Evolutionary conservation across 805 yeast species (phyloP).

Genomic region (Candida oleophila): DNA sequence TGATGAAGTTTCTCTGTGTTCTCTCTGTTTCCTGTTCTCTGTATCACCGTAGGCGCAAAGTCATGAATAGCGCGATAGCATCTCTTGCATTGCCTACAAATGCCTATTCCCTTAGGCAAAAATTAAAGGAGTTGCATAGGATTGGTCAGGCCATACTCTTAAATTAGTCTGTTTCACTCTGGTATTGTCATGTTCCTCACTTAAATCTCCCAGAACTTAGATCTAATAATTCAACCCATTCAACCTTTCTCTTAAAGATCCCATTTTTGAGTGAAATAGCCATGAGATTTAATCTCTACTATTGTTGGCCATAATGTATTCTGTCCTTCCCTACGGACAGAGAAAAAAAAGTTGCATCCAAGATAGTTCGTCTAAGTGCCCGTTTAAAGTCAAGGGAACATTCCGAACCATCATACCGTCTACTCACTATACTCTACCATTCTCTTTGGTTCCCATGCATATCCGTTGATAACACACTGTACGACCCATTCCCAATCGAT

Average conservation of each 20-base stretch:
- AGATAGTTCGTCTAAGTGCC: neutral
- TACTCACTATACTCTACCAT: neutral
- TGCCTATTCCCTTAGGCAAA: too few species aligned
- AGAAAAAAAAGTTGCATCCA: too few species aligned
- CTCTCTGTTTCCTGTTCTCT: too few species aligned
- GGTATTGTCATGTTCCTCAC: neutral
- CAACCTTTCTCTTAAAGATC: neutral
- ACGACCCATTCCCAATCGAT: conserved; percentile 69
- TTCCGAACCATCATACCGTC: neutral
- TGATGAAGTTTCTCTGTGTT: neutral
- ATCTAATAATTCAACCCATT: neutral
- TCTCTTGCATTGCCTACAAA: neutral
- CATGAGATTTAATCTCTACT: neutral
- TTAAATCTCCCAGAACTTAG: neutral
- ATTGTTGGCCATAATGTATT: neutral
- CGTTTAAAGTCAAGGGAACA: neutral
- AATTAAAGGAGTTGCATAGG: neutral
- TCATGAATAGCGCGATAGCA: neutral
- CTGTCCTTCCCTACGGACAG: neutral
- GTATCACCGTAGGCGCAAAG: too few species aligned
- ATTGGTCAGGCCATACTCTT: too few species aligned
- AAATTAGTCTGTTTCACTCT: neutral
- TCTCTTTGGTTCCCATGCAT: conserved; percentile 26
- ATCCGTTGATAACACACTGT: conserved; percentile 51
- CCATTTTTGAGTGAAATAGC: neutral